These are phyloP conservation scores for Arctium lappa DNA, from an alignment of 129 eudicot species.

Conservation along the genomic window DNA sequence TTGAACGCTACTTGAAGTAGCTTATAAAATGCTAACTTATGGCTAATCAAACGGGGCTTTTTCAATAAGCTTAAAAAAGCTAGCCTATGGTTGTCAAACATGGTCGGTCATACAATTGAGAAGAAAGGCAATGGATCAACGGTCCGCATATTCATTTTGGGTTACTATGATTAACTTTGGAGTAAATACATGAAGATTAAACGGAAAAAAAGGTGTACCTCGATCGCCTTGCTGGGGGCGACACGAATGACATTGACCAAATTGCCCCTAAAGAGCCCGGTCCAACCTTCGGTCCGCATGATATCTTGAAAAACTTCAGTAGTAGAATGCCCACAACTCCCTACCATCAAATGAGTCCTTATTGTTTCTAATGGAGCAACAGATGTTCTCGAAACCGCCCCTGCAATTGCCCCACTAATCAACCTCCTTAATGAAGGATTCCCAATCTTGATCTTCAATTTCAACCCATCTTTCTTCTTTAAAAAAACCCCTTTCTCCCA, in stretches of 20 bases:
- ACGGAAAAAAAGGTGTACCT: constrained; percentile 39
- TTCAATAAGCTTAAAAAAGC: background rate
- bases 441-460: constrained; percentile 55
- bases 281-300: constrained; percentile 85
- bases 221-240: constrained; percentile 88
- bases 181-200: background rate
- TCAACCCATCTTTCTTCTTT: constrained; percentile 50
- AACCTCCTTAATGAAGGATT: constrained; percentile 70
- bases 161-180: background rate
- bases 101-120: background rate
- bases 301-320: constrained; percentile 71
- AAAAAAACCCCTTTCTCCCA: constrained; percentile 24
- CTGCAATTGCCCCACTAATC: constrained; percentile 83
- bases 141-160: background rate
- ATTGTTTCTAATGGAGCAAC: constrained; percentile 89
- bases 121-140: background rate
- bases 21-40: background rate
- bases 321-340: constrained; percentile 67
- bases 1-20: background rate
- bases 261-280: constrained; percentile 80
- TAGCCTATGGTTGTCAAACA: background rate
- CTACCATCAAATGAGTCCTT: constrained; percentile 92
- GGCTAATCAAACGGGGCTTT: background rate
- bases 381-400: constrained; percentile 72
- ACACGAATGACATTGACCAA: constrained; percentile 85